Conservation (phyloP, 2,329 filamentous ascomycete genomes). For the Pseudophaeomoniella oleicola region DNA sequence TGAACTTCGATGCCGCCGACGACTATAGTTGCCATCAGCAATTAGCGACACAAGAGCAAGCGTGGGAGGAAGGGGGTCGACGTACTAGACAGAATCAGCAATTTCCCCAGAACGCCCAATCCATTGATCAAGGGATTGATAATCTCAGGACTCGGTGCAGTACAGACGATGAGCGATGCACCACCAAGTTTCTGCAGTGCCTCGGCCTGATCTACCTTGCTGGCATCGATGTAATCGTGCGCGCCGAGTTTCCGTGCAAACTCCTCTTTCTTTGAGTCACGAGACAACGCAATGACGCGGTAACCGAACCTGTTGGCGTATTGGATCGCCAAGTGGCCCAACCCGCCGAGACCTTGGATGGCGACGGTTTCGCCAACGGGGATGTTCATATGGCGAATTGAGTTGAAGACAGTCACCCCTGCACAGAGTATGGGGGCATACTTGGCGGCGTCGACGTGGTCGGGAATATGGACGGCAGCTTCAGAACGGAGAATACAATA, state of each 20-base stretch:
- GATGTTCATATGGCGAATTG: slow-evolving; percentile 34
- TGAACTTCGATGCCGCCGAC: slow-evolving; percentile 29
- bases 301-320: slow-evolving; percentile 38
- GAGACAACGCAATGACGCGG: slow-evolving; percentile 36
- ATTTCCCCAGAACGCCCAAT: slow-evolving; percentile 18
- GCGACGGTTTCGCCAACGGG: slow-evolving; percentile 31
- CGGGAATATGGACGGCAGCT: slow-evolving; percentile 30
- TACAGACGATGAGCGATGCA: slow-evolving; percentile 20
- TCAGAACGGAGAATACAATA: slow-evolving; percentile 23
- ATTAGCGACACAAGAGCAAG: not conserved
- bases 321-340: slow-evolving; percentile 39
- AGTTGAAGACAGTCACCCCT: slow-evolving; percentile 36
- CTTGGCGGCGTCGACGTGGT: slow-evolving; percentile 29
- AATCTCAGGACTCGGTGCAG: slow-evolving; percentile 19
- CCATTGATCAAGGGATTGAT: slow-evolving; percentile 21
- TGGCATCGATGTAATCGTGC: slow-evolving; percentile 38
- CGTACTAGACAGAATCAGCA: slow-evolving; percentile 20
- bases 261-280: slow-evolving; percentile 34
- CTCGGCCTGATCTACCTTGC: slow-evolving; percentile 18
- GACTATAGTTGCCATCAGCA: slow-evolving; percentile 13
- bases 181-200: slow-evolving; percentile 22
- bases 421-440: slow-evolving; percentile 33
- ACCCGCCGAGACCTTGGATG: slow-evolving; percentile 36
- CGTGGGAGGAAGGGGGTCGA: slow-evolving; percentile 7
- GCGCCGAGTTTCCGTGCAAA: slow-evolving; percentile 41